Evolutionary conservation across 305 asterid species (phyloP), one percentile per base, ranked within the genome.

Genomic region (Ruellia speciosa): DNA sequence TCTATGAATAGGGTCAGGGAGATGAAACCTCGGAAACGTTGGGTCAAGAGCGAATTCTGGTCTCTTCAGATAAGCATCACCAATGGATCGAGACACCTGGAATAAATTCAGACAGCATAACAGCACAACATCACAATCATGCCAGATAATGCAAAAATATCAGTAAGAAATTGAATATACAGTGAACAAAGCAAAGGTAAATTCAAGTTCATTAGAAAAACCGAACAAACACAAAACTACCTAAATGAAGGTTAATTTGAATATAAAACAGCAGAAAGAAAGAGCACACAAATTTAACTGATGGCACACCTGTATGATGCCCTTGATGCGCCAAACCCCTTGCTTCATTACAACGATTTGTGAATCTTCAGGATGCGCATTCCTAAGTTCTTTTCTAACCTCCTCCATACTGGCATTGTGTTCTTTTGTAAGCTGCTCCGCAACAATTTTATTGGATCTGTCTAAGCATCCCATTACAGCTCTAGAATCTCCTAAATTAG

Each of bases 41-140:
- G 85, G 76, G 66, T 72, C 85, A 20, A 78, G 79, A 62, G 87
- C 58, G 46, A 77, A 88, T 62, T 81, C 90, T 12, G 90, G 84
- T 61, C 69, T 72, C 70, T 90, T 90, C 72, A 90, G 73, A 75
- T 79, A 88, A 24, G 83, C 93, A 77, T 90, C 96, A 12, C 98
- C 98, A 51, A 88, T 88, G 15, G 98, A 77, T 73, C 97, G 80
- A 0, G 97, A 78, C 18, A 90, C 89, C 98, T 85, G 76, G 40
- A 62, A 72, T n/a, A 46, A 40, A 18, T 49, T 53, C 46, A 45
- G 46, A 66, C n/a, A 18, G 33, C 46, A 14, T 34, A 15, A 11
- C 19, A 17, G n/a, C 14, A 18, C 24, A 40, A 24, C 4, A 54
- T n/a, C n/a, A n/a, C n/a, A n/a, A n/a, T 24, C 31, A 24, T 1